These are phyloP conservation scores for Haematococcus sp. DNA, from an alignment of 139 green algal species.

Conservation along the genomic window DNA sequence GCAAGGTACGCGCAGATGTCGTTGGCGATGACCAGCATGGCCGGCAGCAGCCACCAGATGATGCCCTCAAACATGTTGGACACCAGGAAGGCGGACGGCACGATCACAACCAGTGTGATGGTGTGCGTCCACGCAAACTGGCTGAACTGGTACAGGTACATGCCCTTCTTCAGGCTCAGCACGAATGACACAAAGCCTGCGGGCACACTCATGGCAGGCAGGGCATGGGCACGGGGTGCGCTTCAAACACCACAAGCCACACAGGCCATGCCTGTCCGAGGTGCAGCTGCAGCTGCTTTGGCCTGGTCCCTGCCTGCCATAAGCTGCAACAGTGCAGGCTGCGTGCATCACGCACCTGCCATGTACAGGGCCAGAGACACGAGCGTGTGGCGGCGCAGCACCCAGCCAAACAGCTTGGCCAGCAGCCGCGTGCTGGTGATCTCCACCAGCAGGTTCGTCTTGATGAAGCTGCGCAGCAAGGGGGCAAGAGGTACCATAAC, in stretches of 20 bases:
- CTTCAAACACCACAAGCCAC: neutral
- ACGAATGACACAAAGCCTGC: constrained; percentile 91
- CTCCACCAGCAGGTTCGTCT: constrained; percentile 80
- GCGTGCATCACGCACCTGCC: constrained; percentile 57
- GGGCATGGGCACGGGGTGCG: neutral
- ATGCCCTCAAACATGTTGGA: constrained; percentile 64
- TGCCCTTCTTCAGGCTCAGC: constrained; percentile 82
- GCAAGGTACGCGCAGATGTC: constrained; percentile 95
- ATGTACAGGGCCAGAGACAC: constrained; percentile 81
- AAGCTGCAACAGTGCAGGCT: too few relatives aligned
- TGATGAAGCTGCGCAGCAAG: constrained; percentile 69
- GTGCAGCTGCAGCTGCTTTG: neutral
- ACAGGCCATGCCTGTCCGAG: neutral
- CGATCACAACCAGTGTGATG: constrained; percentile 90
- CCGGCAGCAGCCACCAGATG: constrained; percentile 96
- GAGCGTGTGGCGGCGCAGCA: constrained; percentile 76
- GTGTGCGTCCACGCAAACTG: constrained; percentile 99
- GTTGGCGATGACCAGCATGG: constrained; percentile 92
- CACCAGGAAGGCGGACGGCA: constrained; percentile 86
- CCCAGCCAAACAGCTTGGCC: constrained; percentile 45
- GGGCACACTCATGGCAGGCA: too few relatives aligned
- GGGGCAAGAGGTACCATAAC: neutral
- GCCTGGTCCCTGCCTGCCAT: neutral
- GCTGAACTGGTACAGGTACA: constrained; percentile 94
- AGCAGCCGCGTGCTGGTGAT: constrained; percentile 37